Conservation (phyloP, 345 rosid genomes). For the Cardamine resedifolia region DNA sequence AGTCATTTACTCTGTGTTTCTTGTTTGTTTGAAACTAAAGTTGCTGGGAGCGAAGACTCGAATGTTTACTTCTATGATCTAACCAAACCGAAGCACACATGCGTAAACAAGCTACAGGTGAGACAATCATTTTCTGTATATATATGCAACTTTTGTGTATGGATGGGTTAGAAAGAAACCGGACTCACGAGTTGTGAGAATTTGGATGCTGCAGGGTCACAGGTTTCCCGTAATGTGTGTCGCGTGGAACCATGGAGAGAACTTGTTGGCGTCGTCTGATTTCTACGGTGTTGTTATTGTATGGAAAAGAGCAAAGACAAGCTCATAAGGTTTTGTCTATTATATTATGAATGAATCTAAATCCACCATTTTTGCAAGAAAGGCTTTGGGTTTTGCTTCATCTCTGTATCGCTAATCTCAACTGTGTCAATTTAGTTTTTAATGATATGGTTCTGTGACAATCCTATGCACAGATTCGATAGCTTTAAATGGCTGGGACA, state of each 20-base stretch:
- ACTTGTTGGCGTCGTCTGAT: constrained; percentile 92
- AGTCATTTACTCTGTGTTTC: background rate
- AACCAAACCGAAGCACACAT: constrained; percentile 81
- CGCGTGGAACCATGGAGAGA: constrained; percentile 98
- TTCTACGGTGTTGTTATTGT: constrained; percentile 87
- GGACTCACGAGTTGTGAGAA: background rate
- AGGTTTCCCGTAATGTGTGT: constrained; percentile 82
- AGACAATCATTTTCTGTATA: too few species aligned
- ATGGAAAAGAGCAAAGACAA: constrained; percentile 91
- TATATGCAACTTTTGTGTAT: constrained; percentile 15
- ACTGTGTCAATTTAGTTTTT: background rate
- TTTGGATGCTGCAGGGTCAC: constrained; percentile 66
- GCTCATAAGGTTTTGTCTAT: constrained; percentile 36
- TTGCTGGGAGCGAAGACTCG: constrained; percentile 93
- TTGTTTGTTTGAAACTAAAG: constrained; percentile 44
- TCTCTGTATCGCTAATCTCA: constrained; percentile 10
- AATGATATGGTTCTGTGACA: background rate
- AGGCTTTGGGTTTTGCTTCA: constrained; percentile 1
- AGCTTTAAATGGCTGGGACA: background rate
- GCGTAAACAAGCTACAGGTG: constrained; percentile 98
- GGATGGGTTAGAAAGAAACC: background rate
- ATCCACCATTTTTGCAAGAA: background rate
- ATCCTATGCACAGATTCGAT: background rate
- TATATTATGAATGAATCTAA: constrained; percentile 5
- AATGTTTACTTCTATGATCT: constrained; percentile 90